Evolutionary conservation across 306 rosid genomes (phyloP), one percentile per base, ranked within the genome.

Genomic region (Dalbergia cochinchinensis): DNA sequence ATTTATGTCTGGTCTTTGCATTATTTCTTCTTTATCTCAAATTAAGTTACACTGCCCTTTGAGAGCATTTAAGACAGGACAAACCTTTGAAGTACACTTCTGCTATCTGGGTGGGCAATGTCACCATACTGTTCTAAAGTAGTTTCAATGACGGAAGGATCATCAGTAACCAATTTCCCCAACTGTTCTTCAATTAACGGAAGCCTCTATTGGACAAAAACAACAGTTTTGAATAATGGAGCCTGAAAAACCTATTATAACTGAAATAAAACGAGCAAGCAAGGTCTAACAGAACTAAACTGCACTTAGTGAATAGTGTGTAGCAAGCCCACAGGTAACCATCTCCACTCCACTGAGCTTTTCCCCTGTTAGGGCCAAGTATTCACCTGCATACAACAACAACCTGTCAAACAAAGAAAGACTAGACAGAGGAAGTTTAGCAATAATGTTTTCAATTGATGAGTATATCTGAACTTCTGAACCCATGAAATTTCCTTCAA

Each of bases 311-410:
- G 89, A 74, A 82, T 95, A 92, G 80, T 95, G 99, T 7, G 98
- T 95, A 16, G 97, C 99, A 84, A 92, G 96, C 66, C 98, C 98
- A 80, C 96, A 91, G 47, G 92, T 81, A 83, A 86, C 42, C 98
- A 95, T 92, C 85, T 95, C 97, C 60, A 69, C 88, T 80, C 97
- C 98, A 16, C 78, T 88, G 74, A 91, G 96, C 65, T 90, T 95
- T 70, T 83, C 94, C 77, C 99, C 97, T 7, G 97, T 92, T 33
- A 95, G 85, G 80, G 90, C 99, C 88, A 92, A 80, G 89, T 89
- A 92, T 85, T 95, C 98, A n/a, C 99, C 98, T 95, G 85, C 79
- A 86, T 37, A 80, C 54, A 65, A 71, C 47, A 75, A 37, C 47
- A 75, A 37, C 15, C 45, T 55, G 77, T 76, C 48, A 60, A 75